Evolutionary conservation across 139 green algal species (phyloP).

Genomic region (Closterium sp.): DNA sequence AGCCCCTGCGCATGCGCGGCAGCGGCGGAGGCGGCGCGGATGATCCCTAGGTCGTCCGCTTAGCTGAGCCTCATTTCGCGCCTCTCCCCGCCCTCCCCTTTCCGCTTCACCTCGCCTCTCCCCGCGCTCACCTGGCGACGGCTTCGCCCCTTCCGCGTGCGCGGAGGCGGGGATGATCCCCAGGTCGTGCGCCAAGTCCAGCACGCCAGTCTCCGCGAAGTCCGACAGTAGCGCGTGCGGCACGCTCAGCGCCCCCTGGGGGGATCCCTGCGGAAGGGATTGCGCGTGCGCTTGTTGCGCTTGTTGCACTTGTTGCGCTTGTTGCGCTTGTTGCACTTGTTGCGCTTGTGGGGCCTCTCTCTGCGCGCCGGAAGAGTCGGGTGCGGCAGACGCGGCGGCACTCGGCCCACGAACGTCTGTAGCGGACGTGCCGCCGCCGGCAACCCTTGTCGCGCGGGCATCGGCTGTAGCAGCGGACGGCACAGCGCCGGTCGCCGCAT

Average conservation of each 20-base stretch:
- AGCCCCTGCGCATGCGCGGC: neutral
- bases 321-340: no score
- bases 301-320: no score
- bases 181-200: neutral
- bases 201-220: neutral
- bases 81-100: no score
- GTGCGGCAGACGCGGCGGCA: no score
- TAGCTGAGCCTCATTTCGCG: no score
- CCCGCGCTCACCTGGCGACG: no score
- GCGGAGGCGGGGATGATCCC: neutral
- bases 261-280: neutral
- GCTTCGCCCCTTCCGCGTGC: neutral
- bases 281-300: neutral
- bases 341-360: neutral
- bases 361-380: neutral
- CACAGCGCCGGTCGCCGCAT: neutral
- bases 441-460: neutral
- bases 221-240: neutral
- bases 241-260: neutral
- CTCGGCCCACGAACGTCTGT: neutral
- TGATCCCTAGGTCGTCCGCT: no score
- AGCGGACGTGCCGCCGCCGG: no score
- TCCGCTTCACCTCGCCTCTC: no score
- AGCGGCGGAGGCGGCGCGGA: no score
- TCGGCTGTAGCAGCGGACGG: neutral